These are phyloP conservation scores for Veloboletus limbatus DNA, from an alignment of 1,284 basidiomycete genomes.

Conservation along the genomic window DNA sequence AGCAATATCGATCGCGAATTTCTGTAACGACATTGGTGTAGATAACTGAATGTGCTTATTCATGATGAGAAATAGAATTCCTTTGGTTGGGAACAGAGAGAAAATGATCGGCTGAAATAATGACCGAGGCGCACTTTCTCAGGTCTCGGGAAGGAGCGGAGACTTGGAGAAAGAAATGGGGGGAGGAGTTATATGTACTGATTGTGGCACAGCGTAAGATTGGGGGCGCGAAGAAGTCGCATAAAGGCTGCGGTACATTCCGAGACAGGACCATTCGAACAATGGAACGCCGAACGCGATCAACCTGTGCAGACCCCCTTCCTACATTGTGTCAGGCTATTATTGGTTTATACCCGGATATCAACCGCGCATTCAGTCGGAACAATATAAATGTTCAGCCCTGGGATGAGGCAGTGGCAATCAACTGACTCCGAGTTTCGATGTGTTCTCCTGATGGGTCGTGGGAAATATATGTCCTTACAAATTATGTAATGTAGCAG, in stretches of 20 bases:
- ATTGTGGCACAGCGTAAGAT: slow-evolving; percentile 27
- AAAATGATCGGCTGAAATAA: slow-evolving; percentile 15
- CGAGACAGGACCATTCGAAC: slow-evolving; percentile 23
- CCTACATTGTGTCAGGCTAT: slow-evolving; percentile 9
- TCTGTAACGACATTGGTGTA: slow-evolving; percentile 25
- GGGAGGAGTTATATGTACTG: slow-evolving; percentile 26
- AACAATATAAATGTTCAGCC: slow-evolving; percentile 8
- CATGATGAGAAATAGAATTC: slow-evolving; percentile 15
- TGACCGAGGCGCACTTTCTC: slow-evolving; percentile 2
- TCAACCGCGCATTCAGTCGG: slow-evolving; percentile 1
- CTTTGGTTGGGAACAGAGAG: slow-evolving; percentile 18
- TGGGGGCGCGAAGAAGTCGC: slow-evolving; percentile 20
- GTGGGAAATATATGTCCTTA: slow-evolving; percentile 15
- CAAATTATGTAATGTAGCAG: slow-evolving; percentile 25
- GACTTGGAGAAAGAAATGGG: slow-evolving; percentile 11
- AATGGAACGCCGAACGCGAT: slow-evolving; percentile 15
- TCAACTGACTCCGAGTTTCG: slow-evolving; percentile 12
- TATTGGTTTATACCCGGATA: slow-evolving; percentile 4
- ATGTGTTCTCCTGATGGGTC: slow-evolving; percentile 5
- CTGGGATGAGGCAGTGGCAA: slow-evolving; percentile 13
- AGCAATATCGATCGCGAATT: slow-evolving; percentile 34
- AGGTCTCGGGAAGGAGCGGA: slow-evolving; percentile 11
- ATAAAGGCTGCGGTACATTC: slow-evolving; percentile 33
- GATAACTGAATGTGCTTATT: slow-evolving; percentile 15
- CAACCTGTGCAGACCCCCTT: slow-evolving; percentile 3